Evolutionary conservation across 2,329 filamentous ascomycete species (phyloP), one percentile per base, ranked within the genome.

Genomic region (Erysiphe pisi): DNA sequence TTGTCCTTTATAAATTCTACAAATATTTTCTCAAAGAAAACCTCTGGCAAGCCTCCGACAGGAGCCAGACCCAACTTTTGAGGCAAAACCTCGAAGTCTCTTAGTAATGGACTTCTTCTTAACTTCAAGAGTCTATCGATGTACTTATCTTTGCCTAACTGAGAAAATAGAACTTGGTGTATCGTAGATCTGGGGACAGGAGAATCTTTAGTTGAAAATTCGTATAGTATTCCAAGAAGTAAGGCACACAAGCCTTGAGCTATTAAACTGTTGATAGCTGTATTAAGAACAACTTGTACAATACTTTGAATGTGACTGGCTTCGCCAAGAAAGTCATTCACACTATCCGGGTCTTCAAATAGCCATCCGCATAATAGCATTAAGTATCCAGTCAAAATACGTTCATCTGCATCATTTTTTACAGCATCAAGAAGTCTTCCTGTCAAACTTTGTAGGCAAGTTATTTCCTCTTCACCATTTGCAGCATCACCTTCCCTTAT

Each of bases 191-290:
- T 88, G 8, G 94, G 88, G 76, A 99, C 90, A 0, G 95, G 93
- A 0, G 94, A 98, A 83, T 99, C 95, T 82, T 97, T 97, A 0
- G 94, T 97, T 14, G 94, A 98, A 81, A 98, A 99, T 81, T 99
- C 95, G 82, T 98, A 99, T 6, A 95, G 87, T 28, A 96, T 90
- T 14, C 94, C 95, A 0, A 98, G 86, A 0, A 99, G 84, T 82
- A 93, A 89, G 22, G 93, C 91, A 82, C 91, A 93, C 18, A 99
- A 86, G 1, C 95, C 95, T 79, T 93, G 91, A 20, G 94, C 86
- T 47, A 97, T 84, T 28, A 88, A 85, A 78, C 89, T 89, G 18
- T 88, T 88, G 43, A 86, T 83, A 81, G 85, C 81, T 79, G 86
- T 84, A 78, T 90, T 88, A 28, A 86, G 81, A 61, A 92, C 89